Evolutionary conservation across 2,329 filamentous ascomycete genomes (phyloP).

Genomic region (Tolypocladium paradoxum): DNA sequence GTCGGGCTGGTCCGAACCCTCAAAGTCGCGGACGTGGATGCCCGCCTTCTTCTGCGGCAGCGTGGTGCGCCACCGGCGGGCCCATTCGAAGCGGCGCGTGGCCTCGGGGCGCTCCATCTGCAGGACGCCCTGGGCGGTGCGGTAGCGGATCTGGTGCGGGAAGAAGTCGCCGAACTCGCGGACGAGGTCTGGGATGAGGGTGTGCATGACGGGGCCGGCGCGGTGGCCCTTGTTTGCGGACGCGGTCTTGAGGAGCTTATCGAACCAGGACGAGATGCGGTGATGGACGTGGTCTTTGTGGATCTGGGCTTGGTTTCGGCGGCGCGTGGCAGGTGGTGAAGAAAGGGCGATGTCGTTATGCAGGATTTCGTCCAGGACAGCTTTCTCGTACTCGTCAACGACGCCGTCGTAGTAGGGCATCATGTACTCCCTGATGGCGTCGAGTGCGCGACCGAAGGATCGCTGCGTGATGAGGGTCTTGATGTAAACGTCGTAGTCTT

Average conservation of each 20-base stretch:
- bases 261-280: slow-evolving; percentile 17
- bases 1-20: slow-evolving; percentile 7
- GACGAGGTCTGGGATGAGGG: slow-evolving; percentile 19
- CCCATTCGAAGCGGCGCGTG: slow-evolving; percentile 12
- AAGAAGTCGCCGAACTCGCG: slow-evolving; percentile 24
- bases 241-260: slow-evolving; percentile 14
- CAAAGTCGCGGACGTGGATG: slow-evolving; percentile 3
- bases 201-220: slow-evolving; percentile 8
- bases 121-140: slow-evolving; percentile 20
- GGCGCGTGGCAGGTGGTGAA: slow-evolving; percentile 7
- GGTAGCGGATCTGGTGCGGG: slow-evolving; percentile 17
- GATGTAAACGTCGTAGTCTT: slow-evolving; percentile 39
- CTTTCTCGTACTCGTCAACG: slow-evolving; percentile 13
- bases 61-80: slow-evolving; percentile 10
- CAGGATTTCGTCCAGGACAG: slow-evolving; percentile 22
- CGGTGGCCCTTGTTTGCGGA: slow-evolving; percentile 12
- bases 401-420: slow-evolving; percentile 25
- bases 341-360: slow-evolving; percentile 11
- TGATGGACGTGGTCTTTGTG: slow-evolving; percentile 22
- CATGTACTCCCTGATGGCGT: slow-evolving; percentile 27
- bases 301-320: slow-evolving; percentile 16
- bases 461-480: slow-evolving; percentile 24
- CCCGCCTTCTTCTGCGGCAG: slow-evolving; percentile 14
- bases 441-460: slow-evolving; percentile 19
- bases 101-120: slow-evolving; percentile 12